These are phyloP conservation scores for Fusarium albidum DNA, from an alignment of 2,329 filamentous ascomycete genomes.

Conservation along the genomic window DNA sequence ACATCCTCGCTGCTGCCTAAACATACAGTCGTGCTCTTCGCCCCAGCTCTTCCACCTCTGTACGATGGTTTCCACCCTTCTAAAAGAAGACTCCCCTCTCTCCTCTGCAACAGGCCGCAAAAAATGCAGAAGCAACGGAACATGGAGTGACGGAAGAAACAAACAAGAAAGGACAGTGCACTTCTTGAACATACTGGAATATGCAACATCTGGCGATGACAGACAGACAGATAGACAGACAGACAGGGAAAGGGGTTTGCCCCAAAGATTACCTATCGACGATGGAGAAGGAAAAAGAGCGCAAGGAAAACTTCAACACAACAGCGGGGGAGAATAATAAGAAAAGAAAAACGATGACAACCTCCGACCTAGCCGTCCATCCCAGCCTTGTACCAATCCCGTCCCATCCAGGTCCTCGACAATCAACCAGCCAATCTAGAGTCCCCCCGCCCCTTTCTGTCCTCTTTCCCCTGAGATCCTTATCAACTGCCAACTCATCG, in stretches of 20 bases:
- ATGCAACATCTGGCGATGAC: slow-evolving; percentile 17
- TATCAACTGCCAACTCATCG: too few species aligned
- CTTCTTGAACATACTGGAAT: slow-evolving; percentile 24
- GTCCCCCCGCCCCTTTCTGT: neutral
- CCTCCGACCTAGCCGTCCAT: slow-evolving; percentile 24
- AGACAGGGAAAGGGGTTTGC: slow-evolving; percentile 15
- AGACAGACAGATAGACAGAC: too few species aligned
- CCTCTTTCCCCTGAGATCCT: too few species aligned
- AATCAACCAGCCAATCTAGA: neutral
- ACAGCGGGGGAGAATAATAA: slow-evolving; percentile 13
- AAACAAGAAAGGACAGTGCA: neutral
- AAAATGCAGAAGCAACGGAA: too few species aligned
- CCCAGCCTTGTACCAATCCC: slow-evolving; percentile 8
- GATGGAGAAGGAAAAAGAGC: slow-evolving; percentile 5
- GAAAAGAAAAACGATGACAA: slow-evolving; percentile 27
- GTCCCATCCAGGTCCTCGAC: slow-evolving; percentile 8
- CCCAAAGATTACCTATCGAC: slow-evolving; percentile 28
- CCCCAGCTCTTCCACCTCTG: too few species aligned
- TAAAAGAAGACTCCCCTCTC: too few species aligned
- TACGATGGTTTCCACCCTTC: too few species aligned
- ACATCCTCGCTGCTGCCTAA: too few species aligned
- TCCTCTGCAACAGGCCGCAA: neutral
- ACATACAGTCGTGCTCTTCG: too few species aligned
- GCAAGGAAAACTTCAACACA: slow-evolving; percentile 8
- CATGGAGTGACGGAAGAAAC: too few species aligned